These are phyloP conservation scores for Plectosphaerella sp. DNA, from an alignment of 2,329 filamentous ascomycete species.

Conservation along the genomic window DNA sequence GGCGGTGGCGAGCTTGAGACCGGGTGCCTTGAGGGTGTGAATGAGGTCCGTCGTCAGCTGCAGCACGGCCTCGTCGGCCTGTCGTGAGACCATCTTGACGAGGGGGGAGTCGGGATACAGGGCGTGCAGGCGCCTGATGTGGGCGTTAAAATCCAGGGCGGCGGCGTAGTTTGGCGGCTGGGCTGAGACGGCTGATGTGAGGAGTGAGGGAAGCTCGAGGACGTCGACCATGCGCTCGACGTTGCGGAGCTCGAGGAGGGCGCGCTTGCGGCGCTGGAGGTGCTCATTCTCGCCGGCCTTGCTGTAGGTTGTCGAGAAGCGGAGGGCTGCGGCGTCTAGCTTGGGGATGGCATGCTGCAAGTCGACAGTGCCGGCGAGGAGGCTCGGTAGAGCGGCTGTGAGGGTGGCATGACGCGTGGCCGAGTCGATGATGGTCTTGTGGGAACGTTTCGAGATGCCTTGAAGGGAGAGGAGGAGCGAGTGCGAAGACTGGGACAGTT, in stretches of 20 bases:
- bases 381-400: slow-evolving; percentile 62
- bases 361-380: slow-evolving; percentile 61
- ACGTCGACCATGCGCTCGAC: slow-evolving; percentile 87
- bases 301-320: slow-evolving; percentile 80
- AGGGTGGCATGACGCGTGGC: slow-evolving; percentile 74
- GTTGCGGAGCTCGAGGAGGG: slow-evolving; percentile 78
- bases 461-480: slow-evolving; percentile 80
- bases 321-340: slow-evolving; percentile 72
- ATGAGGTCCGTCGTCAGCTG: slow-evolving; percentile 85
- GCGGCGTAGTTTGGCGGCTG: slow-evolving; percentile 75
- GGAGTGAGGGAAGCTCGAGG: slow-evolving; percentile 79
- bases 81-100: slow-evolving; percentile 65
- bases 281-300: slow-evolving; percentile 66
- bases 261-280: slow-evolving; percentile 70
- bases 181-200: slow-evolving; percentile 71
- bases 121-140: slow-evolving; percentile 79
- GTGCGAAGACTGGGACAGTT: slow-evolving; percentile 76
- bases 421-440: slow-evolving; percentile 79
- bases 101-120: slow-evolving; percentile 78
- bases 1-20: slow-evolving; percentile 81
- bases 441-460: slow-evolving; percentile 81
- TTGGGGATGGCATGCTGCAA: slow-evolving; percentile 70
- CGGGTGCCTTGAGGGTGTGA: slow-evolving; percentile 67
- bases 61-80: slow-evolving; percentile 84
- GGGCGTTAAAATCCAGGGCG: slow-evolving; percentile 86